These are phyloP conservation scores for Blastomyces gilchristii DNA, from an alignment of 2,329 filamentous ascomycete genomes.

Conservation along the genomic window DNA sequence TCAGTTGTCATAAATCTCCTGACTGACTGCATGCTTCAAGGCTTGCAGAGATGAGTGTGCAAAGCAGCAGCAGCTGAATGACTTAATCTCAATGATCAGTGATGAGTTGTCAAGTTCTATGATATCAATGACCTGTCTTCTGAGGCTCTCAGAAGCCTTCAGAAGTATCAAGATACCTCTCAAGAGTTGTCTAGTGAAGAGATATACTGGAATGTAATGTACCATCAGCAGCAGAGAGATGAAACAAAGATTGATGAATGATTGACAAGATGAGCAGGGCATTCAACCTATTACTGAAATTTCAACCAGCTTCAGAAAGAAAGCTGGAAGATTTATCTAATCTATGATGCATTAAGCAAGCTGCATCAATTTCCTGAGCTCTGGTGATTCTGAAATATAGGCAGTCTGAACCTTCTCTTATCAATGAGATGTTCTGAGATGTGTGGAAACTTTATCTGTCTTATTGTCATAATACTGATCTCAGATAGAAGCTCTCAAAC, in stretches of 20 bases:
- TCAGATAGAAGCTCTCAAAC: not conserved
- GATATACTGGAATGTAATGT: not conserved
- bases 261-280: not conserved
- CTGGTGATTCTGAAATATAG: not conserved
- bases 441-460: not conserved
- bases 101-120: not conserved
- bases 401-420: not conserved
- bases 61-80: not conserved
- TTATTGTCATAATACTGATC: not conserved
- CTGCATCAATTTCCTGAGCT: not conserved
- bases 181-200: not conserved
- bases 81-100: not conserved
- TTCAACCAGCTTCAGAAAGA: not conserved
- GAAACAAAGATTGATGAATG: not conserved
- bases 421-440: not conserved
- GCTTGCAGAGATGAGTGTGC: conserved; percentile 20
- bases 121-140: not conserved
- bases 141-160: not conserved
- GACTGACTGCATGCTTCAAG: not conserved
- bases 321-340: not conserved
- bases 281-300: not conserved
- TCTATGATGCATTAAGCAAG: not conserved
- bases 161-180: not conserved
- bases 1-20: not conserved
- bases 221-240: conserved; percentile 1